Conservation (phyloP, 2,329 filamentous ascomycete genomes). For the Fusarium liriodendri region DNA sequence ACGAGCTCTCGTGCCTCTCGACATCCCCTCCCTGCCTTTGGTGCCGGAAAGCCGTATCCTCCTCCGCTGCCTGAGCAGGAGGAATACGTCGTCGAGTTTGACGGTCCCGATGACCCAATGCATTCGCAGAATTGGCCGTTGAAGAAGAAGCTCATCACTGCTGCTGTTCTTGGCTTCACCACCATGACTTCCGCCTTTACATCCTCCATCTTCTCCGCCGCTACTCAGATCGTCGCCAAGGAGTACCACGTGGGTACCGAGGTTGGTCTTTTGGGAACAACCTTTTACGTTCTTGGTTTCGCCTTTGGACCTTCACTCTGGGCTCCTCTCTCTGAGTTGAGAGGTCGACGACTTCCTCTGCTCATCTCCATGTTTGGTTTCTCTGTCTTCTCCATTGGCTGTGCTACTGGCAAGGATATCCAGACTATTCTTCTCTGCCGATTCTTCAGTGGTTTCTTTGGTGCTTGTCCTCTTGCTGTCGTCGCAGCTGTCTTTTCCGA, state of each 20-base stretch:
- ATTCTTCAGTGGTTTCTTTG: constrained; percentile 80
- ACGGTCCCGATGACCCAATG: constrained; percentile 83
- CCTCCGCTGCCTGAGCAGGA: constrained; percentile 76
- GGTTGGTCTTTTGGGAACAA: constrained; percentile 73
- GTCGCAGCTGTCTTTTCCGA: constrained; percentile 79
- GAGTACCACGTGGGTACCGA: constrained; percentile 71
- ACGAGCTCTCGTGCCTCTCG: constrained; percentile 59
- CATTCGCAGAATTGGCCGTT: constrained; percentile 91
- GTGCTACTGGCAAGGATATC: constrained; percentile 74
- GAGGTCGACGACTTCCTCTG: constrained; percentile 73
- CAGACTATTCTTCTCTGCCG: constrained; percentile 77
- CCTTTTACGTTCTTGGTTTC: constrained; percentile 78
- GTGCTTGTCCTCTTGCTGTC: constrained; percentile 75
- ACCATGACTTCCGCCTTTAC: constrained; percentile 79
- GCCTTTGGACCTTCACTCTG: constrained; percentile 78
- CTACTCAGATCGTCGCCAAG: constrained; percentile 66
- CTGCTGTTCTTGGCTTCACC: constrained; percentile 77
- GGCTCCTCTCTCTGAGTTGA: constrained; percentile 79
- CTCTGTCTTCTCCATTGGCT: constrained; percentile 73
- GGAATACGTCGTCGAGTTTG: constrained; percentile 86
- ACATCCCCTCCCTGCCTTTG: constrained; percentile 75
- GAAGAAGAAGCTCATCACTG: constrained; percentile 79
- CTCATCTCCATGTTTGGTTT: constrained; percentile 75
- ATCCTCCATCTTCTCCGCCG: constrained; percentile 79
- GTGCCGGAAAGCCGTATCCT: constrained; percentile 79